A percentile compares a stretch with the other conserved stretches of the same genome.
phyloP scores from a whole-genome alignment of 345 rosid genomes.

The Capsella bursapastoris region DNA sequence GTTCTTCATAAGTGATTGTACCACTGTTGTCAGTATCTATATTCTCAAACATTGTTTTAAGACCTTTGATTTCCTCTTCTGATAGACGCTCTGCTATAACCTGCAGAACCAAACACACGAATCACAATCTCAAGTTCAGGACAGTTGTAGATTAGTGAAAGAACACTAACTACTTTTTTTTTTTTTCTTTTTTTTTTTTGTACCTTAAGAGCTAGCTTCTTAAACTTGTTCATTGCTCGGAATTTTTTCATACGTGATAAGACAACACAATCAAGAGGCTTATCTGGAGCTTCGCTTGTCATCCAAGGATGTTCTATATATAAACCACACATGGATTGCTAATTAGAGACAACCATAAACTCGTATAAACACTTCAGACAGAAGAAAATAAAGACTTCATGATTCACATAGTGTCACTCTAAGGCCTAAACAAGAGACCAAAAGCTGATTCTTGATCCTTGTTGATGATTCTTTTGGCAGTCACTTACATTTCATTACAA shows the following conservation, averaged over 20 bases:
- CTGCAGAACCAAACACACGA: constrained; percentile 41
- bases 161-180: too few relatives aligned
- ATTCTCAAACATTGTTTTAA: constrained; percentile 67
- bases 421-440: constrained; percentile 1
- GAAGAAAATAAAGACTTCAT: background rate
- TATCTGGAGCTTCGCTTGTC: constrained; percentile 74
- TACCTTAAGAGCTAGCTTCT: constrained; percentile 84
- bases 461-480: background rate
- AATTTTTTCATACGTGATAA: constrained; percentile 85
- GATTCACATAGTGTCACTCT: background rate
- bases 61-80: constrained; percentile 69
- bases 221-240: constrained; percentile 84
- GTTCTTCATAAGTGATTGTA: constrained; percentile 76
- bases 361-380: background rate
- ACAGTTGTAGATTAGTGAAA: too few relatives aligned
- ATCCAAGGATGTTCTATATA: constrained; percentile 86
- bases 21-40: constrained; percentile 79
- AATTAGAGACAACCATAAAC: constrained; percentile 23
- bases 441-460: background rate
- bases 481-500: too few relatives aligned
- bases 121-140: background rate
- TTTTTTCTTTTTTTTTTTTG: too few relatives aligned
- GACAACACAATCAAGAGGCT: constrained; percentile 71
- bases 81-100: constrained; percentile 74
- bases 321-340: constrained; percentile 13